These are phyloP conservation scores for Larix sibirica DNA, from an alignment of 83 land plant species.

Conservation along the genomic window DNA sequence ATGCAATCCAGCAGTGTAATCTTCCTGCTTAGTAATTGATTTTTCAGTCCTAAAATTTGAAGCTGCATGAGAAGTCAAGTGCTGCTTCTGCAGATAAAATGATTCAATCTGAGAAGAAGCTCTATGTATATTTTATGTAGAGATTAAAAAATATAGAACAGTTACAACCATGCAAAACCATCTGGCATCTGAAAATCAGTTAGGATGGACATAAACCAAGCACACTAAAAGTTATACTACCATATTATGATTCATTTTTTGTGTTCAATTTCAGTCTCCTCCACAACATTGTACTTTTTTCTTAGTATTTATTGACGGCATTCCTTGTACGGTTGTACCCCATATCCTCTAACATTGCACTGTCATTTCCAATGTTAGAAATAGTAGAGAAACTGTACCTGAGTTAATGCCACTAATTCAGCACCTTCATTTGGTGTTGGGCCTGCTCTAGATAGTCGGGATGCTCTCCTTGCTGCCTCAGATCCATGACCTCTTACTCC, in stretches of 20 bases:
- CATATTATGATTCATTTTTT: too few species aligned
- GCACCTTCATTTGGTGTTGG: conserved; percentile 34
- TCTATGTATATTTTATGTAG: background rate
- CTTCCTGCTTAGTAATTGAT: conserved; percentile 22
- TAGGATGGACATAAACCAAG: background rate
- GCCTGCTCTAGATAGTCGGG: conserved; percentile 24
- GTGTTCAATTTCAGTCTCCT: background rate
- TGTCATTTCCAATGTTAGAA: background rate
- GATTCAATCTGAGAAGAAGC: background rate
- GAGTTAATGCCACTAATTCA: conserved; percentile 15
- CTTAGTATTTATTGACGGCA: background rate
- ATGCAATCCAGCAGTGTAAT: conserved; percentile 25
- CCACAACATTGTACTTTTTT: background rate
- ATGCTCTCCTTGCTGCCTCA: conserved; percentile 31
- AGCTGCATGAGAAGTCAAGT: conserved; percentile 23
- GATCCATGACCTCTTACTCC: conserved; percentile 29
- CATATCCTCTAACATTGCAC: background rate
- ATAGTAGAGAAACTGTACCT: conserved; percentile 11
- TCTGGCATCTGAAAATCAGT: background rate
- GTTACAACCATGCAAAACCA: background rate
- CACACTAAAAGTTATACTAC: too few species aligned
- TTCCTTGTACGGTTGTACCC: background rate
- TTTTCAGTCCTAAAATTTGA: conserved; percentile 29
- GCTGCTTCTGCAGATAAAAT: conserved; percentile 17
- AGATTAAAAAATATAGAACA: background rate